Percentiles rank a stretch among this genome's conserved stretches.
These are phyloP conservation scores for Dendrobium catenatum DNA, from an alignment of 106 monocot species.

Conservation along the genomic window DNA sequence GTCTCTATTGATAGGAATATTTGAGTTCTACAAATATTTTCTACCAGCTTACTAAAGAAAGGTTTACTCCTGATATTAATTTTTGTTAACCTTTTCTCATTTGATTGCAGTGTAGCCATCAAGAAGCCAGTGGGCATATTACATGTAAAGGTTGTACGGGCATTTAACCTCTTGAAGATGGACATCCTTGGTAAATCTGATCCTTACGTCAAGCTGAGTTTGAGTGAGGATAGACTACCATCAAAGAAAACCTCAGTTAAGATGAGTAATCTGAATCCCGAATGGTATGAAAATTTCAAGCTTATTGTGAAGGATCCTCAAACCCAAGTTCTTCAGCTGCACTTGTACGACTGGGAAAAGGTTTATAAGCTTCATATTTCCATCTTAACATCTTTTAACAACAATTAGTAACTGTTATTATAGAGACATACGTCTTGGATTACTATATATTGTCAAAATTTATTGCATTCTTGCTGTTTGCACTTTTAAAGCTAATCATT, in stretches of 20 bases:
- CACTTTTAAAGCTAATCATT: background rate
- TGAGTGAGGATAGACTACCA: slow-evolving; percentile 72
- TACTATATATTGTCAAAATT: background rate
- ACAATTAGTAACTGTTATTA: background rate
- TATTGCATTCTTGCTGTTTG: background rate
- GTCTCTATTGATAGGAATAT: no score
- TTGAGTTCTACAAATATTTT: no score
- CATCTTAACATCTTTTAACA: background rate
- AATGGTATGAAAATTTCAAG: slow-evolving; percentile 85
- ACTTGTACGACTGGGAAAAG: slow-evolving; percentile 94
- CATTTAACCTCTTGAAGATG: slow-evolving; percentile 77
- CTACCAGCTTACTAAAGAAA: background rate
- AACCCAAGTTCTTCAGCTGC: slow-evolving; percentile 78
- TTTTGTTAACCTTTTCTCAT: background rate
- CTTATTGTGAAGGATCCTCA: slow-evolving; percentile 76
- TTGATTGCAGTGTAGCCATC: slow-evolving; percentile 41
- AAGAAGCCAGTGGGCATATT: slow-evolving; percentile 85
- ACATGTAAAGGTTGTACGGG: slow-evolving; percentile 77
- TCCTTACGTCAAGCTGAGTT: slow-evolving; percentile 72
- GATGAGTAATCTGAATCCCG: slow-evolving; percentile 88
- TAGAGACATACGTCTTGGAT: background rate
- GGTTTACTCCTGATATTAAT: no score
- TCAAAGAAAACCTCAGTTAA: slow-evolving; percentile 78
- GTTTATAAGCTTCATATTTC: slow-evolving; percentile 32
- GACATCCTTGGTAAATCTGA: slow-evolving; percentile 95